phyloP scores from a whole-genome alignment of 345 rosid species.

The Mangifera indica region DNA sequence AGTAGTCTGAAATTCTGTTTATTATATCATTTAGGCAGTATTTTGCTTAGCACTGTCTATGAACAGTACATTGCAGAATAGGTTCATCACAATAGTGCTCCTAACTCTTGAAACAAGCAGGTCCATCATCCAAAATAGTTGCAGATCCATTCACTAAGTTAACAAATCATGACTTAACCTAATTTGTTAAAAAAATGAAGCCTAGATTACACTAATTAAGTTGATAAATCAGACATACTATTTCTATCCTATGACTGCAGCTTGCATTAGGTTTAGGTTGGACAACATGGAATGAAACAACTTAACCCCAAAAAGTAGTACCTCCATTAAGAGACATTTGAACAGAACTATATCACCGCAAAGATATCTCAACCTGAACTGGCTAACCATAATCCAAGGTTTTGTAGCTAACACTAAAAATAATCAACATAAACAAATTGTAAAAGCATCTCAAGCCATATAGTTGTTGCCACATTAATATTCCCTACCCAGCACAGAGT shows the following conservation, averaged over 20 bases:
- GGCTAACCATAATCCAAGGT: neutral
- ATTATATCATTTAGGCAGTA: neutral
- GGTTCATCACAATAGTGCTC: neutral
- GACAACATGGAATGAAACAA: neutral
- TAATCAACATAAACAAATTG: neutral
- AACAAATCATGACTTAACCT: neutral
- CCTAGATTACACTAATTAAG: neutral
- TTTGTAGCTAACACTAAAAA: neutral
- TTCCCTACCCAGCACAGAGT: neutral
- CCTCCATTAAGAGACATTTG: neutral
- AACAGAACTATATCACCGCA: neutral
- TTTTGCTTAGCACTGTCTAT: neutral
- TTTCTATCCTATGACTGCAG: neutral
- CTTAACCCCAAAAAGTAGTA: neutral
- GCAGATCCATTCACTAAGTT: neutral
- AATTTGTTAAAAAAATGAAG: neutral
- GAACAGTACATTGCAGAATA: neutral
- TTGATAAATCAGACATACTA: neutral
- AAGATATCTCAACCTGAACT: neutral
- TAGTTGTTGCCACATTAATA: neutral
- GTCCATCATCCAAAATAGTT: slow-evolving; percentile 1
- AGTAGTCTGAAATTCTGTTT: neutral
- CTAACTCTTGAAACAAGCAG: neutral
- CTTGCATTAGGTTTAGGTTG: neutral
- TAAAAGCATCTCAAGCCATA: no score